Evolutionary conservation across 257 asterid genomes (phyloP).

Genomic region (Solanum appendiculatum): DNA sequence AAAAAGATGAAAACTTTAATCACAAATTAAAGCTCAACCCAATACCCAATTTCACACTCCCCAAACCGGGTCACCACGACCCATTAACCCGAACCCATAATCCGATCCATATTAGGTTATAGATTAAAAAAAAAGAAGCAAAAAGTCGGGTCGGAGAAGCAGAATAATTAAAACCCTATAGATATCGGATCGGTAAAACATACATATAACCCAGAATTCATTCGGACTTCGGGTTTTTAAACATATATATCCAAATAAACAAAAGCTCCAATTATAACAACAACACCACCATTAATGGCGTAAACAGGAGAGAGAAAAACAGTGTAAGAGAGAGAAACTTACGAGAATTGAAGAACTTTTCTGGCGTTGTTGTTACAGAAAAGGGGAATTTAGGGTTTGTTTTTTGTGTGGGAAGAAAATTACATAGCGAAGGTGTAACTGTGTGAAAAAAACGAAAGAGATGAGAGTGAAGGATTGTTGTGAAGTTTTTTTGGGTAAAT

Average conservation of each 20-base stretch:
- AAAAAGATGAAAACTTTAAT: background rate
- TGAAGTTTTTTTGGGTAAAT: background rate
- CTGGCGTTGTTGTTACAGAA: background rate
- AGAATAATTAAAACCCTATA: background rate
- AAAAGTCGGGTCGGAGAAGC: background rate
- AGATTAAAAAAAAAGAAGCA: background rate
- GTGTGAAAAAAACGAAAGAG: background rate
- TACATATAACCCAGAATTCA: constrained; percentile 1
- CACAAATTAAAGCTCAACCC: background rate
- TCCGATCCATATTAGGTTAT: background rate
- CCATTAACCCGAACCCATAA: constrained; percentile 23
- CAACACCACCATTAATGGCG: background rate
- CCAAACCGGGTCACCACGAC: background rate
- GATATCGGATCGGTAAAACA: constrained; percentile 6
- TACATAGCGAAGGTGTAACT: constrained; percentile 8
- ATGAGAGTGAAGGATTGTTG: background rate
- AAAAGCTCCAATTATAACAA: background rate
- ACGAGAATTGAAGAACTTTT: constrained; percentile 11
- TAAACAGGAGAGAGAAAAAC: background rate
- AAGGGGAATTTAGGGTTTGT: background rate
- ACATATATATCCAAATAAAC: background rate
- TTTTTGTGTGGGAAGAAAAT: background rate
- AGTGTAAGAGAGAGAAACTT: background rate
- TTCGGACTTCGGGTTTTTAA: constrained; percentile 7
- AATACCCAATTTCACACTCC: background rate